Evolutionary conservation across 257 asterid species (phyloP).

Genomic region (Galeopsis tetrahit): DNA sequence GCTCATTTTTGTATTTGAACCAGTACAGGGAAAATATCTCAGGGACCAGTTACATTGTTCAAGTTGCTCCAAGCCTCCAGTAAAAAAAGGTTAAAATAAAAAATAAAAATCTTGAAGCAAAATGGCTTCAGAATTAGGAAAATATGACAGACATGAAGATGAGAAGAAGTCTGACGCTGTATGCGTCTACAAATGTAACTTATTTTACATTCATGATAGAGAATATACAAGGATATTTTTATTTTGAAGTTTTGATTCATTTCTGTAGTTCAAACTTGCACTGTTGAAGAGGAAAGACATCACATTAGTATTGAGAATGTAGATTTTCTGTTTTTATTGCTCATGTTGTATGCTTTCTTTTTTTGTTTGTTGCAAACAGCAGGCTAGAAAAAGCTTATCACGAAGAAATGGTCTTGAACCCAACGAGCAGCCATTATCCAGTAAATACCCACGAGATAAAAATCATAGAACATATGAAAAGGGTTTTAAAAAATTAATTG

Average conservation of each 20-base stretch:
- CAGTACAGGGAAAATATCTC: conserved; percentile 9
- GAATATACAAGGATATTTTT: not conserved
- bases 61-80: conserved; percentile 20
- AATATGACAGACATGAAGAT: not conserved
- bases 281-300: no score
- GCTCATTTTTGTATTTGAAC: not conserved
- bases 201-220: not conserved
- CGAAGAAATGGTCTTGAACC: no score
- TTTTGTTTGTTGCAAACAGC: no score
- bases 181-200: not conserved
- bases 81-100: not conserved
- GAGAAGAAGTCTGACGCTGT: not conserved
- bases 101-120: not conserved
- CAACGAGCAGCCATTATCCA: no score
- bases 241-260: not conserved
- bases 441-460: no score
- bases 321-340: no score
- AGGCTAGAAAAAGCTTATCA: no score
- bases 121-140: not conserved
- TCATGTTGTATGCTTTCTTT: no score
- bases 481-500: no score
- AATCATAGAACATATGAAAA: no score
- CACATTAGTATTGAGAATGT: no score
- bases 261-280: not conserved
- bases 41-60: conserved; percentile 7